Evolutionary conservation across 1,139 yeast species (phyloP), one percentile per base, ranked within the genome.

Genomic region (Scheffersomyces lignicola): DNA sequence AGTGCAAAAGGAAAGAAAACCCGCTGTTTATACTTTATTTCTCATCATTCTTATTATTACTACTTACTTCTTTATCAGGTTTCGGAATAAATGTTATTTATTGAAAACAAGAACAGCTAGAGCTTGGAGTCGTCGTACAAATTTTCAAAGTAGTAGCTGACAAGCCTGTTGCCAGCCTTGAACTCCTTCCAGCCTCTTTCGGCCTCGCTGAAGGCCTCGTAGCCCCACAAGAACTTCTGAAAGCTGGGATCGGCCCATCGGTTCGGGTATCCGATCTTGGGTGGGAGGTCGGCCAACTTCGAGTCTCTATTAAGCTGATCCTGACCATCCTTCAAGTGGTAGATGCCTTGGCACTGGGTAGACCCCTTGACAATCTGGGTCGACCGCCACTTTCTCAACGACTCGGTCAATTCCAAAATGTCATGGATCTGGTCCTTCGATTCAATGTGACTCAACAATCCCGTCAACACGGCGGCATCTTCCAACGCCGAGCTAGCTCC

Each of bases 401-500:
- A 33, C 39, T 58, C 61, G 12, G 41, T 38, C 17, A 38, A 33
- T 21, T 32, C 20, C 29, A 44, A 41, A 9, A 43, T 25, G 21
- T 38, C 40, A 18, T 39, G 51, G 21, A 47, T 47, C 36, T 48
- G 49, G 7, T 31, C 31, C 22, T 33, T 35, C 21, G 35, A 31
- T 30, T 36, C 47, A 24, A 47, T 38, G 15, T 34, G 35, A 24
- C 39, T 31, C 29, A 48, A 40, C 31, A 43, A 36, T 7, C 44
- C 48, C 12, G 45, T 43, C 25, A 54, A 43, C 11, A 53, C 53
- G 9, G 57, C 59, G 5, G 55, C 48, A 39, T 56, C 61, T 42
- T 56, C 72, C 34, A 65, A 52, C 1, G 71, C 70, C 43, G 62
- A 65, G 3, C 65, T 65, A 9, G 71, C 71, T 12, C 72, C 72